A percentile compares a stretch with the other conserved stretches of the same genome.
phyloP scores from a whole-genome alignment of 257 asterid species.

The Capsicum pubescens region DNA sequence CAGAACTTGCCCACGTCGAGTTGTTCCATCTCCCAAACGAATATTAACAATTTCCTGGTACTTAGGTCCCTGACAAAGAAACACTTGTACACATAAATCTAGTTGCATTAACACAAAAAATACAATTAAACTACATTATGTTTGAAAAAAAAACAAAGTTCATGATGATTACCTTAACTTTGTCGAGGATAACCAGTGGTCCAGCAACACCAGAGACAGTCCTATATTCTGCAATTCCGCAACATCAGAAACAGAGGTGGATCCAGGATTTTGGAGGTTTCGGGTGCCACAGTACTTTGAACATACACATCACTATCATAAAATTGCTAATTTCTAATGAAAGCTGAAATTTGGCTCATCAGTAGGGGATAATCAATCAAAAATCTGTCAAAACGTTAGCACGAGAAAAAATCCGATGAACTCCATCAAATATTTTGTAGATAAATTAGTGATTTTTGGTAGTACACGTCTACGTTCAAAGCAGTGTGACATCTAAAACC shows the following conservation, averaged over 20 bases:
- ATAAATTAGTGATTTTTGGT: neutral
- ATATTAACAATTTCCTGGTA: slow-evolving; percentile 95
- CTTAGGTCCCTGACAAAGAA: slow-evolving; percentile 84
- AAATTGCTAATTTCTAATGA: neutral
- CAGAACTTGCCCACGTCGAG: slow-evolving; percentile 96
- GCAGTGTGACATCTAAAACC: neutral
- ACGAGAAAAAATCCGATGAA: neutral
- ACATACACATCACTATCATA: neutral
- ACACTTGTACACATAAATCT: slow-evolving; percentile 7
- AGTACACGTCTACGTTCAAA: neutral
- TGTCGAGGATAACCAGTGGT: slow-evolving; percentile 96
- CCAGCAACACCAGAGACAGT: slow-evolving; percentile 99
- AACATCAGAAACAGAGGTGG: neutral
- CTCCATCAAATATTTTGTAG: neutral
- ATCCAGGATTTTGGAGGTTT: neutral
- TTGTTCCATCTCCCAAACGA: slow-evolving; percentile 95
- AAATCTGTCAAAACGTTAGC: neutral
- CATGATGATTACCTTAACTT: slow-evolving; percentile 81
- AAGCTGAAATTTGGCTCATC: neutral
- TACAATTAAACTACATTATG: slow-evolving; percentile 28
- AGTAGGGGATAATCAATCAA: neutral
- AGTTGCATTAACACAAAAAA: slow-evolving; percentile 22
- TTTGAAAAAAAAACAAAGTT: slow-evolving; percentile 18
- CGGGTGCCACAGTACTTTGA: neutral
- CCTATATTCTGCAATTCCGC: slow-evolving; percentile 76